Base-by-base conservation (phyloP, 2,329 filamentous ascomycete species). In the Trichoderma koningiopsis region DNA sequence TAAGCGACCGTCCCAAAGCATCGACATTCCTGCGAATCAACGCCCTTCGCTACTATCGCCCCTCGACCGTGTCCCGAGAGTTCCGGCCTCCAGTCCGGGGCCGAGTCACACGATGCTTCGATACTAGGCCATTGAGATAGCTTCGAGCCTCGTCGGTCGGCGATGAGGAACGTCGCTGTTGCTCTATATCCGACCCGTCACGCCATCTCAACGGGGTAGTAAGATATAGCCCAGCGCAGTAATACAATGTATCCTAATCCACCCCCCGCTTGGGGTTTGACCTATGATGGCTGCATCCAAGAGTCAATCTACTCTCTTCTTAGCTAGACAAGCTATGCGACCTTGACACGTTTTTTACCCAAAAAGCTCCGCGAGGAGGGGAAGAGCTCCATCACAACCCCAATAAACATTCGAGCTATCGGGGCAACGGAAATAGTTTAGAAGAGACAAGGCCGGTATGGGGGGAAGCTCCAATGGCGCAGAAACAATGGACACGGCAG, bases 41-140 rank as follows among this genome's bases (percentile, higher is more conserved):
- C n/a, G 40, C 16, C 63, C 37, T 31, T 67, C 63, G 37, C 64
- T 67, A 67, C 22, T 35, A 59, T 67, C 64, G 64, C 64, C 64
- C 64, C 64, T 67, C 64, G 64, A 67, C 64, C 64, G 64, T 67
- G 64, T 58, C 64, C 64, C 64, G 64, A 67, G 64, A 67, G 64
- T 67, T 67, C 64, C 64, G 64, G 64, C 55, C 64, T 58, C 64
- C 52, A 67, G 53, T 37, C 55, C 55, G 64, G 22, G 29, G 22
- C 22, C 10, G 37, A 47, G 64, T 59, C 64, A 67, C 55, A 59
- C 53, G 55, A 67, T 67, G 29, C 29, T 59, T 59, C 49, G 40
- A 66, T 55, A 35, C 22, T 35, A 13, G 13, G 24, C 40, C 31
- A 10, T 31, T 19, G 53, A 49, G 37, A 66, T 43, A 16, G 40